phyloP scores from a whole-genome alignment of 2,329 filamentous ascomycete species.

The Leptosphaerulina australis region DNA sequence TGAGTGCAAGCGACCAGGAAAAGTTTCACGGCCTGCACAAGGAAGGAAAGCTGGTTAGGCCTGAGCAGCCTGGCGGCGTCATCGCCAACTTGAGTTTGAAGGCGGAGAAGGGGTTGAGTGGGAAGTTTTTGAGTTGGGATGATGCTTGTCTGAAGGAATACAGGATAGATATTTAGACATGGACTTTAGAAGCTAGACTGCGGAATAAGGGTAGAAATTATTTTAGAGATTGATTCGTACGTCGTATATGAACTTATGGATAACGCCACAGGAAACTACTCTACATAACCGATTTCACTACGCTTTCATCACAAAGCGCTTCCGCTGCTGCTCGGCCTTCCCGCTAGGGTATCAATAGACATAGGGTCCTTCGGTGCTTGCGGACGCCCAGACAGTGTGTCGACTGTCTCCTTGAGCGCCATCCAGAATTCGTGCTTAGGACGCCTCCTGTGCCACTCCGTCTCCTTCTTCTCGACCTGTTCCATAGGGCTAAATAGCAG shows the following conservation, averaged over 20 bases:
- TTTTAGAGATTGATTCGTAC: too few relatives aligned
- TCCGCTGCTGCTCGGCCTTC: conserved; percentile 24
- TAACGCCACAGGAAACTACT: too few relatives aligned
- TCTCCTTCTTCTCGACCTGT: conserved; percentile 78
- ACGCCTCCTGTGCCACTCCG: conserved; percentile 89
- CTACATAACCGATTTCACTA: neutral
- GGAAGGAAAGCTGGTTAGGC: conserved; percentile 73
- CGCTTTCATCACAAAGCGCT: conserved; percentile 1
- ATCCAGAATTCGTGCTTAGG: conserved; percentile 88
- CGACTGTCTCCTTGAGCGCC: conserved; percentile 77
- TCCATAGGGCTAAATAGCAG: conserved; percentile 87
- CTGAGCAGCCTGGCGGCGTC: conserved; percentile 83
- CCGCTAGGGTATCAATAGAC: conserved; percentile 30
- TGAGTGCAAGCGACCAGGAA: conserved; percentile 63
- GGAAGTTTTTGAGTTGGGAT: conserved; percentile 68
- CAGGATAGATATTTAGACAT: conserved; percentile 29
- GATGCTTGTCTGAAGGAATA: conserved; percentile 36
- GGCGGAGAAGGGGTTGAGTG: conserved; percentile 71
- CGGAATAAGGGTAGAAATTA: neutral
- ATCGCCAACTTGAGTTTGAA: conserved; percentile 76
- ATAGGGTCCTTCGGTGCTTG: conserved; percentile 26
- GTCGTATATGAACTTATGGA: too few relatives aligned
- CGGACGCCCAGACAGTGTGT: conserved; percentile 73
- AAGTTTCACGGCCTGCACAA: conserved; percentile 74
- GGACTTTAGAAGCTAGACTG: too few relatives aligned